Evolutionary conservation across 345 rosid genomes (phyloP), one percentile per base, ranked within the genome.

Genomic region (Boechera stricta): DNA sequence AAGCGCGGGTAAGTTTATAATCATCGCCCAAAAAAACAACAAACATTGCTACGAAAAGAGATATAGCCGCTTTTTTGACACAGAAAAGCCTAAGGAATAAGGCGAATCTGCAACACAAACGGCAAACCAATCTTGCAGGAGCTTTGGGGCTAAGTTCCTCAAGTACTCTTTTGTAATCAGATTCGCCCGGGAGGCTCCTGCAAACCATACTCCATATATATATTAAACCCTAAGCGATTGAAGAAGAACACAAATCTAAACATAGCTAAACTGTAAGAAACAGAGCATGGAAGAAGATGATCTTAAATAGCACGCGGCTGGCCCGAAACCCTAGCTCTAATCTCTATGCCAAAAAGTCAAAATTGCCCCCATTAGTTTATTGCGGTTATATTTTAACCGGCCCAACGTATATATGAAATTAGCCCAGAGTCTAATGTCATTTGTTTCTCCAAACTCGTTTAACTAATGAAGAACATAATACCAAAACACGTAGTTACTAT

Each of bases 1-100:
- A 86, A 89, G 89, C 90, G 89, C 91, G 87, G 94, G 86, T 89
- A 89, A 85, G 69, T 57, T 66, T 48, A 6, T 78, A 85, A 88
- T 85, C 93, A 83, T 78, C 2, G 87, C 73, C 85, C 83, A 64
- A 54, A 15, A 54, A 15, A 21, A 49, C 5, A 1, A 8, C 5
- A 33, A 58, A 31, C 29, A 38, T 31, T 7, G 6, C 1, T 12
- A 42, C 38, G 5, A 12, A 18, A 35, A 10, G 38, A 36, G 29
- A 2, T 77, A 9, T 56, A 71, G 76, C 72, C 47, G 62, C 16
- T 56, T 77, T 63, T 64, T 77, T 64, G 81, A 77, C 81, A 77
- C 81, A 77, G 77, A 60, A 32, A 49, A 38, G 42, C 51, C 77
- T 65, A 62, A 35, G 31, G 7, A 63, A 53, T 9, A 53, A 58